Percentiles rank a stretch among this genome's conserved stretches.
Conservation (phyloP, 2,329 filamentous ascomycete genomes). For the Beauveria australis region DNA sequence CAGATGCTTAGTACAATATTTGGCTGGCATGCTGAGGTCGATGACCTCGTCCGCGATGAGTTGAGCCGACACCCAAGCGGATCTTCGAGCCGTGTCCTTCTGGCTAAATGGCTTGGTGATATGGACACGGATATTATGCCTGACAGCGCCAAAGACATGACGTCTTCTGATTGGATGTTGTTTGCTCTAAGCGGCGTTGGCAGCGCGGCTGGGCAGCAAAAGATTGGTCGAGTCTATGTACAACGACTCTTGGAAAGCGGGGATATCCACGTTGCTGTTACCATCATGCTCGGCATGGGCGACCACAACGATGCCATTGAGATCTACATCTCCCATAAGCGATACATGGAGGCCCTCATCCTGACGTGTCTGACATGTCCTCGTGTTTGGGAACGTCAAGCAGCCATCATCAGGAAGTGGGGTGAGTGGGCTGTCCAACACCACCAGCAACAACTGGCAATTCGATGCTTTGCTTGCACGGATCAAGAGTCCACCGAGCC, state of each 20-base stretch:
- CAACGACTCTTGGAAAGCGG: constrained; percentile 83
- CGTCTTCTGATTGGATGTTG: constrained; percentile 94
- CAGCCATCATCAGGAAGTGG: constrained; percentile 85
- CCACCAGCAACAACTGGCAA: constrained; percentile 81
- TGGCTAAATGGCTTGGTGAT: constrained; percentile 90
- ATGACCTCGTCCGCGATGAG: constrained; percentile 77
- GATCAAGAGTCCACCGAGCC: constrained; percentile 76
- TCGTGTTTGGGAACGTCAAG: constrained; percentile 82
- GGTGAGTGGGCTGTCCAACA: constrained; percentile 84
- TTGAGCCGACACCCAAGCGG: constrained; percentile 63
- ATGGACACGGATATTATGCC: constrained; percentile 74
- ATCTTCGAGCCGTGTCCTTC: constrained; percentile 69
- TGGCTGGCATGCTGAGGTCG: constrained; percentile 82
- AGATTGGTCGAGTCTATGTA: constrained; percentile 82
- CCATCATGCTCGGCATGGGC: constrained; percentile 85
- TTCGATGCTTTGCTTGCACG: constrained; percentile 88
- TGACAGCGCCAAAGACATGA: constrained; percentile 76
- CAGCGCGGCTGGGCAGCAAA: constrained; percentile 67
- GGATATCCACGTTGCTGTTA: constrained; percentile 85
- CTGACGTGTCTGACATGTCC: constrained; percentile 78
- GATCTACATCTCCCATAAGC: constrained; percentile 85
- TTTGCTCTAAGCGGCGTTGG: constrained; percentile 85
- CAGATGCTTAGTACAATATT: constrained; percentile 95
- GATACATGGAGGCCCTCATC: constrained; percentile 87
- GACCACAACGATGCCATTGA: constrained; percentile 93